These are phyloP conservation scores for Funneliformis mosseae DNA, from an alignment of 192 early-diverging fungal genomes.

Conservation along the genomic window DNA sequence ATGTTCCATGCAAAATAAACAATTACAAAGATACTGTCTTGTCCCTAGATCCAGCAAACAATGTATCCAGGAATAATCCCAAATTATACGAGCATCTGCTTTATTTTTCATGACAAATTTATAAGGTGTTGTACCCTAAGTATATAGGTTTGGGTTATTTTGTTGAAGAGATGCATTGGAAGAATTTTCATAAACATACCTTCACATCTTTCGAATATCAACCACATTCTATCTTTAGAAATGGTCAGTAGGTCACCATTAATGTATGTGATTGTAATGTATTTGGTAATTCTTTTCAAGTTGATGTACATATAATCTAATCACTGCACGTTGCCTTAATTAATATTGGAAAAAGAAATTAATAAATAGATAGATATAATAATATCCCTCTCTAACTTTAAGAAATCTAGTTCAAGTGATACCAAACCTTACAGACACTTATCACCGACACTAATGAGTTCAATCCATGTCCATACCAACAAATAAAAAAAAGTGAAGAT, in stretches of 20 bases:
- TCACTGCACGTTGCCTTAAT: slow-evolving; percentile 64
- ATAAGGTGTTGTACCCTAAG: slow-evolving; percentile 53
- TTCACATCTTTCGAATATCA: slow-evolving; percentile 64
- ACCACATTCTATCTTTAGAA: slow-evolving; percentile 89
- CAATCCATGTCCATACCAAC: slow-evolving; percentile 89
- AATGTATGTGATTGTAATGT: slow-evolving; percentile 72
- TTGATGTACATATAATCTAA: slow-evolving; percentile 70
- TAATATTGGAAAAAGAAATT: background rate
- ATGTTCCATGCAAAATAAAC: background rate
- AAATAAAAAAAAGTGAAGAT: background rate
- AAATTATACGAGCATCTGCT: slow-evolving; percentile 92
- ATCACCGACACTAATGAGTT: slow-evolving; percentile 77
- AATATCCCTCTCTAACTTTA: background rate
- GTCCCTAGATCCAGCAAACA: slow-evolving; percentile 92
- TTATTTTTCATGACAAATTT: slow-evolving; percentile 60
- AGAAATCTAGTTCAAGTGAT: background rate
- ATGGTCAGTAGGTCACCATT: slow-evolving; percentile 84
- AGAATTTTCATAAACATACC: slow-evolving; percentile 29
- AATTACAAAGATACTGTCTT: slow-evolving; percentile 62
- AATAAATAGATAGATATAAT: too few relatives aligned
- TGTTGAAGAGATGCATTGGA: background rate
- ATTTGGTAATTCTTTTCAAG: slow-evolving; percentile 65
- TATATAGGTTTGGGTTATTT: background rate
- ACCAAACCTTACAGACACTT: slow-evolving; percentile 67
- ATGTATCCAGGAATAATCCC: slow-evolving; percentile 81